Conservation (phyloP, 2,329 filamentous ascomycete genomes). For the Graphilbum ipis-grandicollis region DNA sequence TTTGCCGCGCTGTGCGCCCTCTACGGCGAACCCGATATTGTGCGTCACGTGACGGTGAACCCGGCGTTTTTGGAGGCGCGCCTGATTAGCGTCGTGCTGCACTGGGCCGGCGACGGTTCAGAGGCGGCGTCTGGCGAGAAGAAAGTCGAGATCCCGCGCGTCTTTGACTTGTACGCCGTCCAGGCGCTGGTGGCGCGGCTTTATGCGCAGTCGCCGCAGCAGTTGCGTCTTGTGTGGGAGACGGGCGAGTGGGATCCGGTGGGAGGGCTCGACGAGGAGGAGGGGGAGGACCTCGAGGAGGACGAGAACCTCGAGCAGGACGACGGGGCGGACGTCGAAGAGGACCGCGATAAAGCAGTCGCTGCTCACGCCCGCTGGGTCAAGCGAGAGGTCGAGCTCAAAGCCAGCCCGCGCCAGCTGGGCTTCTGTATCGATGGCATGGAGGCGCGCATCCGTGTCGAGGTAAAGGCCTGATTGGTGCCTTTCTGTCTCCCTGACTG, state of each 20-base stretch:
- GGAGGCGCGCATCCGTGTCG: constrained; percentile 56
- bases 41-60: constrained; percentile 41
- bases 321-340: constrained; percentile 10
- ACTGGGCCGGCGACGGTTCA: constrained; percentile 7
- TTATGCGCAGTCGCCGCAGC: constrained; percentile 48
- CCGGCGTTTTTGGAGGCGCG: constrained; percentile 70
- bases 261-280: constrained; percentile 34
- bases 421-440: constrained; percentile 67
- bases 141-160: constrained; percentile 46
- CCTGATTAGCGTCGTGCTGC: constrained; percentile 51
- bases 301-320: constrained; percentile 10
- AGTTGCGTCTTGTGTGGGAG: constrained; percentile 61
- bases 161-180: constrained; percentile 65
- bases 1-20: constrained; percentile 57
- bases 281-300: constrained; percentile 13
- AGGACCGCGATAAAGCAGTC: constrained; percentile 2
- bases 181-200: constrained; percentile 59
- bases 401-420: constrained; percentile 62
- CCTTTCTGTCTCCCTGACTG: no score
- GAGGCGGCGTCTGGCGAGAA: constrained; percentile 8
- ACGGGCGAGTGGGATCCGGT: constrained; percentile 83
- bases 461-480: no score
- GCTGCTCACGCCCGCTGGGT: constrained; percentile 51
- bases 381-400: constrained; percentile 62
- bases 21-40: constrained; percentile 55